phyloP scores from a whole-genome alignment of 106 monocot genomes.

The Dendrobium chrysotoxum region DNA sequence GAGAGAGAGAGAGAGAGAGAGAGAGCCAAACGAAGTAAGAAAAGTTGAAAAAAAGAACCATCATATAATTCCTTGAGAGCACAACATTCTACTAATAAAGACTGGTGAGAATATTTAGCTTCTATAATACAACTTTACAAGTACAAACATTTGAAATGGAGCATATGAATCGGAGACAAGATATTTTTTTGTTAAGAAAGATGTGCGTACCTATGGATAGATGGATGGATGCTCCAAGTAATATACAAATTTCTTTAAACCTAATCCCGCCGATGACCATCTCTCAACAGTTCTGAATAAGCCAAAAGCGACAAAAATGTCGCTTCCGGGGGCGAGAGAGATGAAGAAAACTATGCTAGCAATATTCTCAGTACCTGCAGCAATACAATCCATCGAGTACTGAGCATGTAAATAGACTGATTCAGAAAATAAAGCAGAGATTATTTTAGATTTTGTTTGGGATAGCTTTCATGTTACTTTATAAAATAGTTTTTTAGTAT shows the following conservation, averaged over 20 bases:
- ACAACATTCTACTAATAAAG: background rate
- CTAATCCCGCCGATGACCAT: slow-evolving; percentile 2
- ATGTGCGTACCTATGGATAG: background rate
- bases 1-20: no score
- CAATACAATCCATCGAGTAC: background rate
- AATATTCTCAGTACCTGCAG: background rate
- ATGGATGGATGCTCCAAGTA: slow-evolving; percentile 1
- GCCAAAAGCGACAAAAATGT: background rate
- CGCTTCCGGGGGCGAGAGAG: background rate
- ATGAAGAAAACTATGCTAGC: background rate
- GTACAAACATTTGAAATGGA: background rate
- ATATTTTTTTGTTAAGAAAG: background rate
- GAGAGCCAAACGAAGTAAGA: no score
- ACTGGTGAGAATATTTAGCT: background rate
- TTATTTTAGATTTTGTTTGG: no score
- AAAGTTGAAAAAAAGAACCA: background rate
- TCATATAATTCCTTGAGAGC: background rate
- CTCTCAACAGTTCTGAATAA: background rate
- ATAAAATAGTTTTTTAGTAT: no score
- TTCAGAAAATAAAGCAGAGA: background rate
- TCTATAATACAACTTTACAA: slow-evolving; percentile 1
- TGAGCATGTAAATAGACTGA: background rate
- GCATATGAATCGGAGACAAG: background rate
- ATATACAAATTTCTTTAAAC: slow-evolving; percentile 2
- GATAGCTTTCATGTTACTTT: no score